These are phyloP conservation scores for Yarrowia deformans DNA, from an alignment of 805 yeast species.

Conservation along the genomic window DNA sequence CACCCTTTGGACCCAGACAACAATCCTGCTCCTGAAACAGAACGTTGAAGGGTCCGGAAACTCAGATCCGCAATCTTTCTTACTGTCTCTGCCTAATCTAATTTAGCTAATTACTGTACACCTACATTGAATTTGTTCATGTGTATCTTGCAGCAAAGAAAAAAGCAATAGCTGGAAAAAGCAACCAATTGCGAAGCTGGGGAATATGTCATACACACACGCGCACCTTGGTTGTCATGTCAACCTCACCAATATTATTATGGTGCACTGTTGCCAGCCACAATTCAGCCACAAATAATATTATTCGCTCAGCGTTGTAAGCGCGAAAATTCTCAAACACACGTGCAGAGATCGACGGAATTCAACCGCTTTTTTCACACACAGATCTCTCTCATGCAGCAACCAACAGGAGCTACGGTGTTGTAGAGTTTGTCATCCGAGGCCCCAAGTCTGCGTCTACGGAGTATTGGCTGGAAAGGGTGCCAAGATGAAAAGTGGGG, in stretches of 20 bases:
- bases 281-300: not conserved
- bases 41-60: not conserved
- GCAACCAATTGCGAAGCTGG: not conserved
- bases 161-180: slow-evolving; percentile 14
- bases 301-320: too few species aligned
- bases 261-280: not conserved
- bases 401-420: not conserved
- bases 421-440: not conserved
- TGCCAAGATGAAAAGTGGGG: too few species aligned
- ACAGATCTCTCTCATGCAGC: slow-evolving; percentile 10
- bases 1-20: too few species aligned
- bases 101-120: not conserved
- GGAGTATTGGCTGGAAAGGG: not conserved
- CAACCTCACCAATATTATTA: slow-evolving; percentile 2
- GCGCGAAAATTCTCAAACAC: not conserved
- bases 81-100: not conserved
- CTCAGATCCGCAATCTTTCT: not conserved
- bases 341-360: not conserved
- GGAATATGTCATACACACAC: not conserved
- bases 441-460: not conserved
- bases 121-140: not conserved
- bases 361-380: not conserved
- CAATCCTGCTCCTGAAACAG: too few species aligned
- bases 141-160: not conserved
- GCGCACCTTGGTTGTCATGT: too few species aligned